phyloP scores from a whole-genome alignment of 2,329 filamentous ascomycete genomes.

The Rhynchosporium graminicola region DNA sequence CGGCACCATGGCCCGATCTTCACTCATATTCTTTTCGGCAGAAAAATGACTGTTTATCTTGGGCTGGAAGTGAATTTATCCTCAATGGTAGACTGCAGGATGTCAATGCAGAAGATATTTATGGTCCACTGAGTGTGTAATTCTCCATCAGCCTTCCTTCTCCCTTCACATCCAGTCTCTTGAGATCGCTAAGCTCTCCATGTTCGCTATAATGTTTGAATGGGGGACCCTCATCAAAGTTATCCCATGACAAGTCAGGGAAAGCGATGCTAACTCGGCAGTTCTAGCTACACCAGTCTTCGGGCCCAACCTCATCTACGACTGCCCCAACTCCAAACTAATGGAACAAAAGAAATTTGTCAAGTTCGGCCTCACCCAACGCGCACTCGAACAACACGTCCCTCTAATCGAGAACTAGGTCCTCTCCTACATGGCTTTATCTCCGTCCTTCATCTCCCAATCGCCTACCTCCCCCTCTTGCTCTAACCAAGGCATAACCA shows the following conservation, averaged over 20 bases:
- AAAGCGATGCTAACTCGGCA: neutral
- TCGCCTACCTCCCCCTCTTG: conserved; percentile 30
- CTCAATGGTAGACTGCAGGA: conserved; percentile 89
- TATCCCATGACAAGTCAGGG: no score
- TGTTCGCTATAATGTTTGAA: no score
- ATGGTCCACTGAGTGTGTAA: conserved; percentile 63
- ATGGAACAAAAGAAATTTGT: conserved; percentile 76
- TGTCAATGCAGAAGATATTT: conserved; percentile 88
- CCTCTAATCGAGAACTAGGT: conserved; percentile 74
- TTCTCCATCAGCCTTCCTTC: neutral
- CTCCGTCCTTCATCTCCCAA: conserved; percentile 48
- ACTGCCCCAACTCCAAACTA: conserved; percentile 83
- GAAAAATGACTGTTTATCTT: conserved; percentile 84
- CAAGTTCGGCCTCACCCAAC: conserved; percentile 61
- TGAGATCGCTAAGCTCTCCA: neutral
- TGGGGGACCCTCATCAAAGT: no score
- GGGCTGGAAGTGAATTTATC: conserved; percentile 81
- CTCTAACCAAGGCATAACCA: neutral
- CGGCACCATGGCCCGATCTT: neutral
- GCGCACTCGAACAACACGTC: conserved; percentile 72
- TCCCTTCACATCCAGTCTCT: neutral
- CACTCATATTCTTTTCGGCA: conserved; percentile 63
- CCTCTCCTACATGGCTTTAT: conserved; percentile 66
- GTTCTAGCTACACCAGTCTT: conserved; percentile 57
- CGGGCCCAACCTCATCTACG: conserved; percentile 81